Evolutionary conservation across 2,329 filamentous ascomycete genomes (phyloP).

Genomic region (Mycosphaerella arachidis): DNA sequence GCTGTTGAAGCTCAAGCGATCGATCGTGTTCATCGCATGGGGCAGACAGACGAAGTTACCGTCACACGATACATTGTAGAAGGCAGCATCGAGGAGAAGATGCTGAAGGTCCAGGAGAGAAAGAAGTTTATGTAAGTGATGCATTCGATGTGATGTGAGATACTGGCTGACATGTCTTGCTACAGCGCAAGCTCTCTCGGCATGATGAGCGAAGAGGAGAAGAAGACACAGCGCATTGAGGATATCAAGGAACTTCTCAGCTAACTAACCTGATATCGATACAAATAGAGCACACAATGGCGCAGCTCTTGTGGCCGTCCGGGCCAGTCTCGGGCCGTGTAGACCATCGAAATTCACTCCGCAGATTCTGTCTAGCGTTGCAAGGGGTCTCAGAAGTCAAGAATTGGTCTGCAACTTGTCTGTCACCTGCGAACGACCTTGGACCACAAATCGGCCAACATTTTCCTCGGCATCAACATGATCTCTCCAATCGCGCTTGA

Average conservation of each 20-base stretch:
- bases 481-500: not conserved
- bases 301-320: not conserved
- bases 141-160: not conserved
- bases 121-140: constrained; percentile 87
- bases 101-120: constrained; percentile 86
- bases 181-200: constrained; percentile 84
- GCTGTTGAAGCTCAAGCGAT: constrained; percentile 96
- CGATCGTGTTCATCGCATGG: constrained; percentile 95
- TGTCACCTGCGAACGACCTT: not conserved
- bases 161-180: constrained; percentile 23
- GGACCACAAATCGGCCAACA: not conserved
- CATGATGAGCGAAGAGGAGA: constrained; percentile 93
- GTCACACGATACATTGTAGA: constrained; percentile 86
- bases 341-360: not conserved
- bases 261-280: constrained; percentile 32
- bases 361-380: not conserved
- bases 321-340: not conserved
- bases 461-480: not conserved
- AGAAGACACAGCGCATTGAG: constrained; percentile 81
- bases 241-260: constrained; percentile 89
- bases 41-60: constrained; percentile 78
- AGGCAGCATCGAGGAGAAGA: constrained; percentile 89
- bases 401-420: not conserved
- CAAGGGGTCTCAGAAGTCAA: not conserved
- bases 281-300: not conserved